Base-by-base conservation (phyloP, 2,329 filamentous ascomycete species). In the Calonectria fujianensis region DNA sequence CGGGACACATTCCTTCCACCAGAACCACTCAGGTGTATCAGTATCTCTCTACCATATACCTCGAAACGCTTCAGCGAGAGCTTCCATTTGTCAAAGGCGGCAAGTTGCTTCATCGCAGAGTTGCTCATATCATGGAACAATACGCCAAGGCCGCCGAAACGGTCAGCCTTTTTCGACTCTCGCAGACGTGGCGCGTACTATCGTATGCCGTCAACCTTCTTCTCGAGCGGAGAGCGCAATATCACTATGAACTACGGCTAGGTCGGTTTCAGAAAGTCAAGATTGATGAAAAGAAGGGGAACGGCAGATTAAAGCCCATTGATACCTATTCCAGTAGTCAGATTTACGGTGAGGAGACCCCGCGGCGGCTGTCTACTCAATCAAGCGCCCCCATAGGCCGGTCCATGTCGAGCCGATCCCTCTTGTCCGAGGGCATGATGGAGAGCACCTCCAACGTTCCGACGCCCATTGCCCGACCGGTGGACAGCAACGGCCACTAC, bases 171-270 rank as follows among this genome's bases (percentile, higher is more conserved):
- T 93, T 90, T 79, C 88, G 92, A 1, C 85, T 93, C 0, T 90
- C 92, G 7, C 92, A 93, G 80, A 92, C 91, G 1, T 93, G 92
- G 92, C 89, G 91, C 37, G 87, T 93, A 16, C 80, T 93, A 27
- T 88, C 89, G 0, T 92, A 90, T 78, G 89, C 89, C 13, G 88
- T 92, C 77, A 84, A 86, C 27, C 82, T 92, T 16, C 85, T 93
- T 1, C 85, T 93, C 2, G 85, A 84, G 20, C 86, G 88, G 37
- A 87, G 92, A 35, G 91, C 89, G 1, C 87, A 90, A 54, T 91
- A 90, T 74, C 92, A 93, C 78, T 85, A 91, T 0, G 86, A 92
- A 67, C 80, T 83, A 29, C 87, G 91, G 1, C 83, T 89, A 41
- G 84, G 84, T 18, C 83, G 85, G 57, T 84, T 87, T 41, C 82